Conservation (phyloP, 129 eudicot species). For the Cynara cardunculus region DNA sequence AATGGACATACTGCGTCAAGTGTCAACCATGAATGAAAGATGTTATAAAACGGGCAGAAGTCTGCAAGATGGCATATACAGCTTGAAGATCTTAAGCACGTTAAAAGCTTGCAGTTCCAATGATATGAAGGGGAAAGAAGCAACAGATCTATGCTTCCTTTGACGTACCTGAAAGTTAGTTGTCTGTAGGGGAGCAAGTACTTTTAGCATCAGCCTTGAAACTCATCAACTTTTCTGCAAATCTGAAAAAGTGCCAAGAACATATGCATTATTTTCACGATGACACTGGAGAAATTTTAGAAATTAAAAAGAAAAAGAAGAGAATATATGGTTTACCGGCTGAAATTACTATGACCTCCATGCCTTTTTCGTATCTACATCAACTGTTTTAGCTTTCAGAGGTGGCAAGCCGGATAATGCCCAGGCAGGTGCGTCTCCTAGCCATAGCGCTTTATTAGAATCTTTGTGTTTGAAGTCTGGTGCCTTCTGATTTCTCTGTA, state of each 20-base stretch:
- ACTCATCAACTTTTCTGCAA: not conserved
- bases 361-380: constrained; percentile 8
- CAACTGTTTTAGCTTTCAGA: constrained; percentile 13
- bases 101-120: not conserved
- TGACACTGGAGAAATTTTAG: not conserved
- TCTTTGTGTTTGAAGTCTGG: constrained; percentile 63
- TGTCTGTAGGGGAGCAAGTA: not conserved
- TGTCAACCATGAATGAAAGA: not conserved
- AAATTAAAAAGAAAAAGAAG: not conserved
- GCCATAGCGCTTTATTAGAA: constrained; percentile 44
- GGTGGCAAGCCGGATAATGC: constrained; percentile 45
- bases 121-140: not conserved
- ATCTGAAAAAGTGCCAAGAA: not conserved
- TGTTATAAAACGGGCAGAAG: not conserved
- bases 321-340: constrained; percentile 3
- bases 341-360: not conserved
- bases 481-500: constrained; percentile 23
- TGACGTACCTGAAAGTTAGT: not conserved
- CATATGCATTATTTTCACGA: not conserved
- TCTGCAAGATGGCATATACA: not conserved
- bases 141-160: not conserved
- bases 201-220: not conserved
- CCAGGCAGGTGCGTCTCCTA: constrained; percentile 43
- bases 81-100: not conserved
- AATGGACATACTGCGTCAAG: too few species aligned